Percentiles rank a stretch among this genome's conserved stretches.
Evolutionary conservation across 345 rosid species (phyloP).

Genomic region (Salix suchowensis): DNA sequence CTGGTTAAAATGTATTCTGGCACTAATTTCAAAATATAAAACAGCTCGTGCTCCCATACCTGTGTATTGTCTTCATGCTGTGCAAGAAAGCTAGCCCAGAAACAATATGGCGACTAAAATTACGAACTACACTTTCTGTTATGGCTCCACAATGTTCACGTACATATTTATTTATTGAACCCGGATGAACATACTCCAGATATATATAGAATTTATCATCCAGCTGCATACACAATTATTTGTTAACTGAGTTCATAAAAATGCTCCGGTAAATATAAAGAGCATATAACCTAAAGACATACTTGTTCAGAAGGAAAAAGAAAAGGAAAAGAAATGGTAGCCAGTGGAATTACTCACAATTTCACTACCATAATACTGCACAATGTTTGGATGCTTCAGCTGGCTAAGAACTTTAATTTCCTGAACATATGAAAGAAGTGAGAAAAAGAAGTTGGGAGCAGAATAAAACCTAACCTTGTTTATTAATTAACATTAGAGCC

Average conservation of each 20-base stretch:
- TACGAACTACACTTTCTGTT: slow-evolving; percentile 85
- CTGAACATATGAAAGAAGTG: slow-evolving; percentile 35
- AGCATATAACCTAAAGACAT: neutral
- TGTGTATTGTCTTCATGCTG: slow-evolving; percentile 81
- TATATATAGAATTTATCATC: slow-evolving; percentile 82
- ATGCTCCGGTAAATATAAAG: slow-evolving; percentile 3
- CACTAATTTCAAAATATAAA: neutral
- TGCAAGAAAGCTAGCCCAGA: slow-evolving; percentile 90
- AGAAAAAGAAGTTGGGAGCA: neutral
- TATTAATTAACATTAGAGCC: neutral
- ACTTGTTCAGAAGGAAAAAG: neutral
- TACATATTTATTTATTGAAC: slow-evolving; percentile 79
- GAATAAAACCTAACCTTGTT: neutral
- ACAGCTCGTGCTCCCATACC: slow-evolving; percentile 36
- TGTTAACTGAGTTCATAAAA: slow-evolving; percentile 6
- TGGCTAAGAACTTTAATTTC: slow-evolving; percentile 91
- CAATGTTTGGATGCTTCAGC: slow-evolving; percentile 90
- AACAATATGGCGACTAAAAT: slow-evolving; percentile 89
- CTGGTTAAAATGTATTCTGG: neutral
- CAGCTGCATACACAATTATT: slow-evolving; percentile 40
- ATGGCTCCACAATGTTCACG: slow-evolving; percentile 91
- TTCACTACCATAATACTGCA: slow-evolving; percentile 98
- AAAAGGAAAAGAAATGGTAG: neutral
- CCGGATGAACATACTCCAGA: slow-evolving; percentile 94
- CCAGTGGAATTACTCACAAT: slow-evolving; percentile 55